These are phyloP conservation scores for Schizonepeta tenuifolia DNA, from an alignment of 257 asterid species.

Conservation along the genomic window DNA sequence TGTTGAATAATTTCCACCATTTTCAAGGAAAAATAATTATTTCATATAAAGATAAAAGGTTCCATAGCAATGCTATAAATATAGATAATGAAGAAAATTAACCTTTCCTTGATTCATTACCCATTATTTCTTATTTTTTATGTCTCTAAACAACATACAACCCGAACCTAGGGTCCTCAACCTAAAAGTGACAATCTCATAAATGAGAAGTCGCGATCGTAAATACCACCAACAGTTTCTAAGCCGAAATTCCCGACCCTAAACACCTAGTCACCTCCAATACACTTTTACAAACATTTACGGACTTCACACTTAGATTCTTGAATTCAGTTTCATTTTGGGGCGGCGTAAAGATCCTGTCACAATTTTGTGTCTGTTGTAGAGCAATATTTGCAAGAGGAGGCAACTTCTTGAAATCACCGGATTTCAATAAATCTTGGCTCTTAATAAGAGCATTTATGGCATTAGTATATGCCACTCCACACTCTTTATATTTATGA, in stretches of 20 bases:
- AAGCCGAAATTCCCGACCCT: neutral
- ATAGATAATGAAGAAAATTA: too few relatives aligned
- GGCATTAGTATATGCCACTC: neutral
- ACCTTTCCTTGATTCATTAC: too few relatives aligned
- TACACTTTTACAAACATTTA: neutral
- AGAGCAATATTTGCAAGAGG: neutral
- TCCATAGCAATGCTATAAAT: too few relatives aligned
- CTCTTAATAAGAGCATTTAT: neutral
- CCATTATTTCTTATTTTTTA: too few relatives aligned
- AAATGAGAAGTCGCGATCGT: too few relatives aligned
- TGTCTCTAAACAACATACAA: too few relatives aligned
- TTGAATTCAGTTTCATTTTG: neutral
- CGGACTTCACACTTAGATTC: neutral
- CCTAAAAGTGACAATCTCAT: too few relatives aligned
- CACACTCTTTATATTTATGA: neutral
- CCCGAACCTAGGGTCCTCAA: too few relatives aligned
- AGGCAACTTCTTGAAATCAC: constrained; percentile 22
- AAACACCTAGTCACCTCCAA: neutral
- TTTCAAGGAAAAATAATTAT: too few relatives aligned
- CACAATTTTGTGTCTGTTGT: neutral
- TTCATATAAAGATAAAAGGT: too few relatives aligned
- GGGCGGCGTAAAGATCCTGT: neutral
- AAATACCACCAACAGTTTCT: too few relatives aligned
- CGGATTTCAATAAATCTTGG: neutral
- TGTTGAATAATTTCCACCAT: too few relatives aligned